A percentile compares a stretch with the other conserved stretches of the same genome.
phyloP scores from a whole-genome alignment of 2,329 filamentous ascomycete species.

The Penicillium carneum region DNA sequence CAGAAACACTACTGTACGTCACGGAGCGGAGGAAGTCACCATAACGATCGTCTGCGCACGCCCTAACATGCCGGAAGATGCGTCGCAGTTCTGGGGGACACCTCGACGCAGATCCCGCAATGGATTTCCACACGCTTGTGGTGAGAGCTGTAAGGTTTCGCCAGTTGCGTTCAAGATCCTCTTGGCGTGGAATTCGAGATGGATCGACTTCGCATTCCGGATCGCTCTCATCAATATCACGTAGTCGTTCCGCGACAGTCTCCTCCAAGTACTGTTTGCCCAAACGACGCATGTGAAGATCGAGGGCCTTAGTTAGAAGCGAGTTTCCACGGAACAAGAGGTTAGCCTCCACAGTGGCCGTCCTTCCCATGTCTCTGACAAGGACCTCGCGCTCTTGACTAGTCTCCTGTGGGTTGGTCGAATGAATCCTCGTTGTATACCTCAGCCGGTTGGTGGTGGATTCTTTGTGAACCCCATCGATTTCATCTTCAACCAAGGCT shows the following conservation, averaged over 20 bases:
- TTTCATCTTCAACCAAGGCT: slow-evolving; percentile 92
- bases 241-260: slow-evolving; percentile 81
- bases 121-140: slow-evolving; percentile 83
- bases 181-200: slow-evolving; percentile 69
- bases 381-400: slow-evolving; percentile 66
- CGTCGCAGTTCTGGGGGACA: slow-evolving; percentile 82
- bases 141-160: slow-evolving; percentile 76
- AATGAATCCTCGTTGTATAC: slow-evolving; percentile 69
- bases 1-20: slow-evolving; percentile 90
- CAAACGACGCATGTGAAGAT: slow-evolving; percentile 92
- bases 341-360: slow-evolving; percentile 80
- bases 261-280: slow-evolving; percentile 93
- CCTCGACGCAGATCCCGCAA: slow-evolving; percentile 74
- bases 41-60: slow-evolving; percentile 92
- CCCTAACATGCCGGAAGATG: slow-evolving; percentile 88
- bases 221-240: slow-evolving; percentile 88
- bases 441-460: slow-evolving; percentile 69
- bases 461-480: slow-evolving; percentile 88
- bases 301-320: slow-evolving; percentile 87
- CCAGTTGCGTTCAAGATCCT: slow-evolving; percentile 87
- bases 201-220: slow-evolving; percentile 95
- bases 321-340: slow-evolving; percentile 95
- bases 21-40: slow-evolving; percentile 90
- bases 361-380: slow-evolving; percentile 69
- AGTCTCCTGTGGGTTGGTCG: slow-evolving; percentile 65